Conservation (phyloP, 208 protist genomes). For the Vickermania ingenoplastis region DNA sequence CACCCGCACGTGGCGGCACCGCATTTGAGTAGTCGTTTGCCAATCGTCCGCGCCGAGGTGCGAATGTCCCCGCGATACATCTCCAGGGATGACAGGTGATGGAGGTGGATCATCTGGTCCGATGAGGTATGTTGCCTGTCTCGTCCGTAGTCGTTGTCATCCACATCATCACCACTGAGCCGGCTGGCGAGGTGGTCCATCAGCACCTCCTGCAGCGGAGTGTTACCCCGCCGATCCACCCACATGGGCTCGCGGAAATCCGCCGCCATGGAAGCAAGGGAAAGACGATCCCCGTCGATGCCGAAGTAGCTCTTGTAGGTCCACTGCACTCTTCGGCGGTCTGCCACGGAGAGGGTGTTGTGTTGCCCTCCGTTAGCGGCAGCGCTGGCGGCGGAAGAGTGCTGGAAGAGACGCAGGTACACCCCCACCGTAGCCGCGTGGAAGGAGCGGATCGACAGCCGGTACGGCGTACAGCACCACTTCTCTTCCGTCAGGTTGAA, state of each 20-base stretch:
- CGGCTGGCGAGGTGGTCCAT: constrained; percentile 1
- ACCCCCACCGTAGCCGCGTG: constrained; percentile 8
- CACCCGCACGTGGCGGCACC: constrained; percentile 48
- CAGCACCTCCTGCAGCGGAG: constrained; percentile 55
- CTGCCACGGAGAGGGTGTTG: not conserved
- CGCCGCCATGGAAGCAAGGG: constrained; percentile 9
- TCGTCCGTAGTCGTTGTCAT: not conserved
- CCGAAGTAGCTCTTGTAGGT: not conserved
- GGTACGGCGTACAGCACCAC: constrained; percentile 31
- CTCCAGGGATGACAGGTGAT: not conserved
- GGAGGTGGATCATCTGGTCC: not conserved
- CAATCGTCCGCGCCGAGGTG: constrained; percentile 6
- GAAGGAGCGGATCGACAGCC: constrained; percentile 18
- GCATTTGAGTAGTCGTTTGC: constrained; percentile 27
- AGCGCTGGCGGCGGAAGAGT: not conserved
- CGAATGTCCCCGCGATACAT: not conserved
- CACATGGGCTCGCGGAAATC: constrained; percentile 49
- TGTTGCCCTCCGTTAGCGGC: not conserved
- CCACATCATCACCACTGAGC: not conserved
- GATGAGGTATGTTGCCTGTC: not conserved
- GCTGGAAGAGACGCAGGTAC: constrained; percentile 5
- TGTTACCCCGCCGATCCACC: constrained; percentile 42
- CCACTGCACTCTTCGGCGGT: constrained; percentile 1
- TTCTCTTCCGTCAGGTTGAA: constrained; percentile 8
- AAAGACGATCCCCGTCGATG: not conserved